Evolutionary conservation across 208 protist species (phyloP).

Genomic region (Entamoeba invadens): DNA sequence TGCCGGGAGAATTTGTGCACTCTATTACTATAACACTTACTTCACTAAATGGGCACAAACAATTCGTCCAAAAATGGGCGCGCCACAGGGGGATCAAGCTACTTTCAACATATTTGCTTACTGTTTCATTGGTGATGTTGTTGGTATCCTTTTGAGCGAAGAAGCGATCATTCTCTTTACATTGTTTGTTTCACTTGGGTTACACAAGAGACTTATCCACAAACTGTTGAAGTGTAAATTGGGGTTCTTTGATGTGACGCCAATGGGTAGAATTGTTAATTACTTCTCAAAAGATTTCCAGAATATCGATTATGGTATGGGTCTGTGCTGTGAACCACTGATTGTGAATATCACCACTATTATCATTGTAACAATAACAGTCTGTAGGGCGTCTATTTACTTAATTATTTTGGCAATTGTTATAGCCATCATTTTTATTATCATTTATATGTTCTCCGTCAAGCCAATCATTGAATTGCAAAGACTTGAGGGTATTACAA

Average conservation of each 20-base stretch:
- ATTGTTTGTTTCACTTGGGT: background rate
- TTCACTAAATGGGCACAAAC: background rate
- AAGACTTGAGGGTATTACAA: slow-evolving; percentile 50
- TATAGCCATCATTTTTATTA: background rate
- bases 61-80: background rate
- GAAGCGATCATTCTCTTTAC: background rate
- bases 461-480: slow-evolving; percentile 35
- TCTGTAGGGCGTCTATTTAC: background rate
- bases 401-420: slow-evolving; percentile 6
- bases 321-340: background rate
- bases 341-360: background rate
- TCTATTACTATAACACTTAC: background rate
- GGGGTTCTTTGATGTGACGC: slow-evolving; percentile 18
- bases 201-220: background rate
- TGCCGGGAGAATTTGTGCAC: background rate
- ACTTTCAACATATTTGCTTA: background rate
- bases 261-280: slow-evolving; percentile 15
- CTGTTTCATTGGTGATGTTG: background rate
- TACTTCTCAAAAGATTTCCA: slow-evolving; percentile 18
- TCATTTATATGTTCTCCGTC: background rate
- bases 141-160: background rate
- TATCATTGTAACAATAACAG: background rate
- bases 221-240: background rate
- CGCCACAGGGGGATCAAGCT: background rate
- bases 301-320: background rate